Evolutionary conservation across 805 yeast genomes (phyloP).

Genomic region (Barnettozyma siamensis): DNA sequence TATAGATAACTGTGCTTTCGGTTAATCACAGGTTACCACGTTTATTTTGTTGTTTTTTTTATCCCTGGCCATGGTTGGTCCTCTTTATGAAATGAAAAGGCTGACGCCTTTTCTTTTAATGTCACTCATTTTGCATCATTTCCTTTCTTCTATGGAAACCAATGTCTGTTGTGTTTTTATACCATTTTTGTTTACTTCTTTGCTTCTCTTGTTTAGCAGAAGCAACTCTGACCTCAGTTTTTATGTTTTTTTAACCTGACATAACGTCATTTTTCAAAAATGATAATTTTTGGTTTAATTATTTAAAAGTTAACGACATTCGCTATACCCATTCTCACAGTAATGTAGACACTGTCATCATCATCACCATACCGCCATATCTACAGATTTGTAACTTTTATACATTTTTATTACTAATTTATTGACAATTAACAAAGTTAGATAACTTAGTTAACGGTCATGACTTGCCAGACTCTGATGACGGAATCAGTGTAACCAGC

Average conservation of each 20-base stretch:
- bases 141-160: background rate
- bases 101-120: background rate
- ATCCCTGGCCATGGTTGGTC: background rate
- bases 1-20: too few relatives aligned
- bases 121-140: background rate
- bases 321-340: background rate
- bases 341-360: constrained; percentile 1
- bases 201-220: too few relatives aligned
- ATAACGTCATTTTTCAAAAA: too few relatives aligned
- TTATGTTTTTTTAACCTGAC: too few relatives aligned
- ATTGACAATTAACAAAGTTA: constrained; percentile 7
- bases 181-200: background rate
- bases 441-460: constrained; percentile 49
- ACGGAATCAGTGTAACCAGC: constrained; percentile 99
- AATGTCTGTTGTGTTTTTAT: background rate
- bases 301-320: background rate
- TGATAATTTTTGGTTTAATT: background rate
- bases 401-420: constrained; percentile 4
- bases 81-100: background rate
- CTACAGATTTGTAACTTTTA: constrained; percentile 2
- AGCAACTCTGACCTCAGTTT: background rate
- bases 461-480: constrained; percentile 99
- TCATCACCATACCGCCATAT: too few relatives aligned
- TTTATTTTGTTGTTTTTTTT: background rate
- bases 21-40: background rate